Percentiles rank a stretch among this genome's conserved stretches.
These are phyloP conservation scores for Anethum foeniculum DNA, from an alignment of 140 eudicot genomes.

Conservation along the genomic window DNA sequence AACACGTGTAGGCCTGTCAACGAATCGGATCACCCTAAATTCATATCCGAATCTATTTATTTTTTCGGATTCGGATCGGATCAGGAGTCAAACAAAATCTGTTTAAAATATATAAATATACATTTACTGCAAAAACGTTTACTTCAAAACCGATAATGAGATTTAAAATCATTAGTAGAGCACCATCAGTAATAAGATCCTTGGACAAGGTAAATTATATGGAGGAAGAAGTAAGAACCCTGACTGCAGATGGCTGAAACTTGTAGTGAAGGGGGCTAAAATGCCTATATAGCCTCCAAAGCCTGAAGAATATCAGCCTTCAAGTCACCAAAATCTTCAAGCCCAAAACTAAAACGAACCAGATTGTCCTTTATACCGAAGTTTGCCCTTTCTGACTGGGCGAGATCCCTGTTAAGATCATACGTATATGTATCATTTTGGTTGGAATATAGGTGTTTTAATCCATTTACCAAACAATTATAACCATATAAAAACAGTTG, in stretches of 20 bases:
- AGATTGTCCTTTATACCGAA: slow-evolving; percentile 82
- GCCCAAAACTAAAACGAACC: slow-evolving; percentile 91
- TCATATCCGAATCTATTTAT: too few relatives aligned
- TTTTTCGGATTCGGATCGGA: too few relatives aligned
- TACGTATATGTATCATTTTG: not conserved
- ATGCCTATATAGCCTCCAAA: slow-evolving; percentile 50
- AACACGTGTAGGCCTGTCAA: not conserved
- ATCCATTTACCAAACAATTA: not conserved
- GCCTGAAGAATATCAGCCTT: slow-evolving; percentile 88
- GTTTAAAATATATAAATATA: not conserved
- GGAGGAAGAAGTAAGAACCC: not conserved
- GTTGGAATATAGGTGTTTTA: not conserved
- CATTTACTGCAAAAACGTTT: not conserved
- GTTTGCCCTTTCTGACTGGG: slow-evolving; percentile 68
- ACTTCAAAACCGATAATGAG: not conserved
- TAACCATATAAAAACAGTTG: not conserved
- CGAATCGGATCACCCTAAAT: too few relatives aligned
- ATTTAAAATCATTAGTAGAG: not conserved
- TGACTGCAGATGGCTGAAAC: not conserved
- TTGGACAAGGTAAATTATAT: not conserved
- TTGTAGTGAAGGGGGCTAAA: not conserved
- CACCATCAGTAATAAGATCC: not conserved
- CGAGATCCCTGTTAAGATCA: slow-evolving; percentile 59
- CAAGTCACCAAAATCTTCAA: slow-evolving; percentile 76
- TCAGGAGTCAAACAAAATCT: not conserved